Evolutionary conservation across 768 basidiomycete genomes (phyloP).

Genomic region (Xerocomellus amylosporus): DNA sequence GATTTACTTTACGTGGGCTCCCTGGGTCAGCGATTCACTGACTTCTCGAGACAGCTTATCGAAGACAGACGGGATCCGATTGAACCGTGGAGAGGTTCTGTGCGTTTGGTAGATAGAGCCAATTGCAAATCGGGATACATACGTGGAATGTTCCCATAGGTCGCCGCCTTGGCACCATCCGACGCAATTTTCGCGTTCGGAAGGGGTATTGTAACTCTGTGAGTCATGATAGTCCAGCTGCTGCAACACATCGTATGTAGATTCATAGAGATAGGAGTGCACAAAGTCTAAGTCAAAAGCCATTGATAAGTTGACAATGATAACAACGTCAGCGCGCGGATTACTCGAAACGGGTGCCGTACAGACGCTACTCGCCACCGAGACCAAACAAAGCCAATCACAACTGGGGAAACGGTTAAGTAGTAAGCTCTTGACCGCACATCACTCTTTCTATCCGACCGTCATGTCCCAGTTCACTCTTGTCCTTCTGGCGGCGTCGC

Average conservation of each 20-base stretch:
- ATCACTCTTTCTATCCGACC: slow-evolving; percentile 18
- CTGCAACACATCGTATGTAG: background rate
- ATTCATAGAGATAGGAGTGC: background rate
- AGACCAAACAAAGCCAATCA: slow-evolving; percentile 30
- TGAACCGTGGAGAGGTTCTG: too few relatives aligned
- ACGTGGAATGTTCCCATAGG: slow-evolving; percentile 1
- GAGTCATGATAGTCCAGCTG: background rate
- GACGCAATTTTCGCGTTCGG: background rate
- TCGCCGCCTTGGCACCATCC: background rate
- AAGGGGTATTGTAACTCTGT: background rate
- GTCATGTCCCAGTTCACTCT: slow-evolving; percentile 36
- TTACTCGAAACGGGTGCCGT: slow-evolving; percentile 1
- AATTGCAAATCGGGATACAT: background rate
- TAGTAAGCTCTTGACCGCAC: slow-evolving; percentile 12
- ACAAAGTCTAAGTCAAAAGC: background rate
- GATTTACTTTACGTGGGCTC: too few relatives aligned
- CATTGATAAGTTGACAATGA: too few relatives aligned
- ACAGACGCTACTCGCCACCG: slow-evolving; percentile 18
- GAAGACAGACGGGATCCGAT: too few relatives aligned
- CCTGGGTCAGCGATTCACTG: too few relatives aligned
- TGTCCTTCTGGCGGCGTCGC: slow-evolving; percentile 38
- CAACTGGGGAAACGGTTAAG: slow-evolving; percentile 19
- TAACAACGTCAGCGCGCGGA: background rate
- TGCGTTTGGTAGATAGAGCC: background rate
- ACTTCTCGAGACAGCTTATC: background rate